Base-by-base conservation (phyloP, 306 rosid genomes). In the Pyrus betulifolia region DNA sequence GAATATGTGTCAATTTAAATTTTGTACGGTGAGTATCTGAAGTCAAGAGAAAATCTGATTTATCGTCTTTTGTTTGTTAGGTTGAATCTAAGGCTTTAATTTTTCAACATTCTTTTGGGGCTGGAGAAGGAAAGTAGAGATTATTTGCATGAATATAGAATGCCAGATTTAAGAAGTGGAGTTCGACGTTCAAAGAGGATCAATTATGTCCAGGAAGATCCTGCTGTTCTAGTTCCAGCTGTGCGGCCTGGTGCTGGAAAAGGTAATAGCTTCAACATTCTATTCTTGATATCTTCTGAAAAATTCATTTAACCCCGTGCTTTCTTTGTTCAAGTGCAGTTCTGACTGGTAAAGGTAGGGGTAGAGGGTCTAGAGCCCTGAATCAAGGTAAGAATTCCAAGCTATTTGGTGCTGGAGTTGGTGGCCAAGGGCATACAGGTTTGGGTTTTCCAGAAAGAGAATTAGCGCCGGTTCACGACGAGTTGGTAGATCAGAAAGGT, bases 141-240 rank as follows among this genome's bases (percentile, higher is more conserved):
- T 72, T 66, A 25, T 62, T 83, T 80, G 84, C 69, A 73, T 84
- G 87, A 78, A 71, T 69, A 72, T 68, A 84, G 78, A 69, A 84
- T 84, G 87, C 84, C 84, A 38, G 84, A 84, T 77, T 72, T 74
- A 58, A 84, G 87, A 77, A 69, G 84, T 74, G 84, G 84, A 54
- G 84, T 84, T 84, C 84, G 87, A 62, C 84, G 87, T 54, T 84
- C 87, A 65, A 84, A 84, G 84, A 80, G 87, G 72, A 80, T 84
- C 69, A 84, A 84, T 68, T 80, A 84, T 57, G 84, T 28, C 54
- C 82, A 73, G 28, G 87, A 80, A 30, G 78, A 72, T 74, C 84
- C 84, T 72, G 69, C 80, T 35, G 59, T 64, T 57, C n/a, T 84
- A 77, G 87, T 84, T 84, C 82, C 87, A 60, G 76, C 84, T 76